phyloP scores from a whole-genome alignment of 768 basidiomycete species.

The Suillus occidentalis region DNA sequence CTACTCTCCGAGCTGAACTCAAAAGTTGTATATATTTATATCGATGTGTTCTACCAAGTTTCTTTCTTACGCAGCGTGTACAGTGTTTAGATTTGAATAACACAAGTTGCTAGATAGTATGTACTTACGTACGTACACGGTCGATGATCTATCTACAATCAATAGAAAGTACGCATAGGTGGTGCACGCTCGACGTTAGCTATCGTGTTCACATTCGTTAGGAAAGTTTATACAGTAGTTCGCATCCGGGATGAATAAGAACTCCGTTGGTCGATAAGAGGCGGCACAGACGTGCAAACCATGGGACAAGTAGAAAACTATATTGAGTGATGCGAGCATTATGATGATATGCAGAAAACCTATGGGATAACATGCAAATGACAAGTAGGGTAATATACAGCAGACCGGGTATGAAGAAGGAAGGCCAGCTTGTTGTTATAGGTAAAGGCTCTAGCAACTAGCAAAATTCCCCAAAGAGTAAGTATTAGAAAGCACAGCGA shows the following conservation, averaged over 20 bases:
- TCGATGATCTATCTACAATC: neutral
- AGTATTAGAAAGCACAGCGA: conserved; percentile 11
- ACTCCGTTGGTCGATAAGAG: neutral
- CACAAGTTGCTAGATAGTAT: too few species aligned
- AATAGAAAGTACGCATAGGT: neutral
- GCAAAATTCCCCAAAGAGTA: conserved; percentile 19
- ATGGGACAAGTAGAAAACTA: conserved; percentile 12
- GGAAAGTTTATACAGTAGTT: neutral
- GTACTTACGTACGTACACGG: too few species aligned
- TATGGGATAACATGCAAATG: conserved; percentile 38
- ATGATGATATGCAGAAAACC: conserved; percentile 36
- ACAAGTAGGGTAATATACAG: conserved; percentile 42
- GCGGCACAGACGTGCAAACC: neutral
- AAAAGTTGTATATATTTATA: neutral
- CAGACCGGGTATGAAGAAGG: conserved; percentile 38
- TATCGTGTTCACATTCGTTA: too few species aligned
- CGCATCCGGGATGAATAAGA: neutral
- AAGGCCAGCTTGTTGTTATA: conserved; percentile 39
- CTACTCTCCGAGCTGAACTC: neutral
- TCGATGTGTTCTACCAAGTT: neutral
- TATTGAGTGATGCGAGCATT: conserved; percentile 37
- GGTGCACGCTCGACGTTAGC: too few species aligned
- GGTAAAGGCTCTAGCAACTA: conserved; percentile 27
- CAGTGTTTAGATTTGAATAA: too few species aligned
- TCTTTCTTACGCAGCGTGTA: neutral